Percentiles rank a stretch among this genome's conserved stretches.
These are phyloP conservation scores for Coriolopsis trogii DNA, from an alignment of 1,284 basidiomycete species.

Conservation along the genomic window DNA sequence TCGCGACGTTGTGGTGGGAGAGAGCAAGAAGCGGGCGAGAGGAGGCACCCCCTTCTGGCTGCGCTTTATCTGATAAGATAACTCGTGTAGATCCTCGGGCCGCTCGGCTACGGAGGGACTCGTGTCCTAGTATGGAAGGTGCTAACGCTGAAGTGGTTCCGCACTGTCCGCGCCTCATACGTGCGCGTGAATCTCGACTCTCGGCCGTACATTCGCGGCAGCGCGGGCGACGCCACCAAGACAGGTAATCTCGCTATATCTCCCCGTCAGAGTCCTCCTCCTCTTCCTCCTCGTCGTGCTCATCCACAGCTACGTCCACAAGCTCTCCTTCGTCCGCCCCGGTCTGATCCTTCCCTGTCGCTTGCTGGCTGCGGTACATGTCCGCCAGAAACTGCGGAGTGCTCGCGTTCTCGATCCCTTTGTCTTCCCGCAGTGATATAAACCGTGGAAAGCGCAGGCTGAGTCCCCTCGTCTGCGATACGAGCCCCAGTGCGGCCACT, in stretches of 20 bases:
- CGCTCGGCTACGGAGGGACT: neutral
- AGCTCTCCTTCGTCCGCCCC: slow-evolving; percentile 59
- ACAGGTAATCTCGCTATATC: neutral
- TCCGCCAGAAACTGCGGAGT: slow-evolving; percentile 71
- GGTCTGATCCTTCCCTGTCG: slow-evolving; percentile 38
- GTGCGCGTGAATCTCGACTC: neutral
- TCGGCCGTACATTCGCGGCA: slow-evolving; percentile 2
- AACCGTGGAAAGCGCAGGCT: slow-evolving; percentile 92
- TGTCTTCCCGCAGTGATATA: slow-evolving; percentile 81
- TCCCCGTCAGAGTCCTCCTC: slow-evolving; percentile 2
- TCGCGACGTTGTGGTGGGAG: slow-evolving; percentile 2
- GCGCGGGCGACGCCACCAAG: slow-evolving; percentile 8
- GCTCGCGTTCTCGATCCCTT: slow-evolving; percentile 78
- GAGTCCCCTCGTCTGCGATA: slow-evolving; percentile 71
- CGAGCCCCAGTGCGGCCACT: slow-evolving; percentile 74
- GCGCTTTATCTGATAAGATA: slow-evolving; percentile 7
- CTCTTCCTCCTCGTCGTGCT: slow-evolving; percentile 37
- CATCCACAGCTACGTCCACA: slow-evolving; percentile 50
- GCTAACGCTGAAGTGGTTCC: slow-evolving; percentile 13
- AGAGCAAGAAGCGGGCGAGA: neutral
- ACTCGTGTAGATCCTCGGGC: neutral
- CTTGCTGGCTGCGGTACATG: slow-evolving; percentile 69
- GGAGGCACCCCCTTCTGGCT: neutral
- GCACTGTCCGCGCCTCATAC: neutral
- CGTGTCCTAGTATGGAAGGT: slow-evolving; percentile 4